Base-by-base conservation (phyloP, 1,284 basidiomycete genomes). In the Ceratobasidium theobromae region DNA sequence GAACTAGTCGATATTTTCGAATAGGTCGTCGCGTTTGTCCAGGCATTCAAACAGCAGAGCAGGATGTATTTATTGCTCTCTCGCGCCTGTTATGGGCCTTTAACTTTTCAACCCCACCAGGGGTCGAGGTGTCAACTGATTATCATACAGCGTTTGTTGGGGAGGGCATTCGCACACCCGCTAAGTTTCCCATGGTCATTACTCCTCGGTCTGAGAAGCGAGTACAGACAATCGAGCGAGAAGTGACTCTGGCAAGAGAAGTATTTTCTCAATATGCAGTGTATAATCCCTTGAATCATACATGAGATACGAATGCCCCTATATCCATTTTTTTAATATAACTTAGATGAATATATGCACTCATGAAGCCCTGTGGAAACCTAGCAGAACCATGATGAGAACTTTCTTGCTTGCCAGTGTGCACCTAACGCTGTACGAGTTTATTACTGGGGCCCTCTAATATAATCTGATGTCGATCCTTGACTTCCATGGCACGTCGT, bases 61-160 rank as follows among this genome's bases (percentile, higher is more conserved):
- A 62, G n/a, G 45, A 38, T 12, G 18, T 51, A 27, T 62, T 62
- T 23, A 51, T 62, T n/a, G 58, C 58, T 16, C 23, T 62, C 6
- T 62, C 46, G 18, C 45, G 58, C 14, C 33, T 62, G 46, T 32
- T 62, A 12, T 62, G 58, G 58, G 58, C 58, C 6, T 62, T 62
- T 41, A 33, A 62, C 12, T 62, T 51, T 41, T 25, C 58, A 11
- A 11, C 30, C 12, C 58, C 58, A 14, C 58, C 48, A 16, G 46
- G 58, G 9, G 16, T 16, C 27, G 28, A 18, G n/a, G 33, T 51
- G 16, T 12, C 4, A 3, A 33, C 35, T 32, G 46, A 51, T 25
- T 4, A 25, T 12, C 16, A 25, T 12, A 27, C 4, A 3, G 58
- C 46, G 6, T 62, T 62, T 41, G 4, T 23, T 21, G 46, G 46